Conservation (phyloP, 805 yeast genomes). For the Pichia sporocuriosa region DNA sequence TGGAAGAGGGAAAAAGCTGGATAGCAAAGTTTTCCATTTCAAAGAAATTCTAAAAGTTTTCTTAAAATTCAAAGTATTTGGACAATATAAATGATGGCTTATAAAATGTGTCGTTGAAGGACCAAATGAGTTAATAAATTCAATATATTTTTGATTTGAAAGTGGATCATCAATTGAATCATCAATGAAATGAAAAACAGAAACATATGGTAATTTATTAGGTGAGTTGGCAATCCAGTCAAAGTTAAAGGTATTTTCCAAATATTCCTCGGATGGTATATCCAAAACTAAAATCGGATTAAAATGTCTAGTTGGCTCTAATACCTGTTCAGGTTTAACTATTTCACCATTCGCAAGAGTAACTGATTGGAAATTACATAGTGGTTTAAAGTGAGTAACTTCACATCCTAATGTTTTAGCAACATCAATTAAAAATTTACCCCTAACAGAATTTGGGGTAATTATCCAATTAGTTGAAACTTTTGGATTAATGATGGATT, state of each 20-base stretch:
- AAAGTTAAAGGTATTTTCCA: constrained; percentile 25
- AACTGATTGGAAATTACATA: constrained; percentile 57
- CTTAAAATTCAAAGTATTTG: constrained; percentile 53
- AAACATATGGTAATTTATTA: constrained; percentile 25
- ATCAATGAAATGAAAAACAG: constrained; percentile 76
- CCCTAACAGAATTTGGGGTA: constrained; percentile 60
- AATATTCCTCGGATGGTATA: constrained; percentile 51
- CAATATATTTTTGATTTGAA: constrained; percentile 34
- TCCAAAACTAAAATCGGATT: constrained; percentile 64
- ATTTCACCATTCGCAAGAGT: constrained; percentile 50
- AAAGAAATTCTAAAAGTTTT: constrained; percentile 48
- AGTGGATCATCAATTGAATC: constrained; percentile 38
- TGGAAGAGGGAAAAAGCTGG: constrained; percentile 38
- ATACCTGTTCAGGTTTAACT: constrained; percentile 63
- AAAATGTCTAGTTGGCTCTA: constrained; percentile 54
- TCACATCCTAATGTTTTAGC: constrained; percentile 66
- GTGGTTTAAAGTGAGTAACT: constrained; percentile 49
- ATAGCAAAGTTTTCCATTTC: constrained; percentile 50
- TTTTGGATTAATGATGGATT: constrained; percentile 20
- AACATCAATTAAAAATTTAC: constrained; percentile 60
- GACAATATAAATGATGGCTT: constrained; percentile 62
- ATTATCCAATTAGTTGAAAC: constrained; percentile 63
- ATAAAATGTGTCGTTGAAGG: constrained; percentile 50
- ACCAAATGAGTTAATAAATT: constrained; percentile 52
- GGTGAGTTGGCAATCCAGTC: constrained; percentile 18